phyloP scores from a whole-genome alignment of 2,329 filamentous ascomycete genomes.

The Penicillium italicum region DNA sequence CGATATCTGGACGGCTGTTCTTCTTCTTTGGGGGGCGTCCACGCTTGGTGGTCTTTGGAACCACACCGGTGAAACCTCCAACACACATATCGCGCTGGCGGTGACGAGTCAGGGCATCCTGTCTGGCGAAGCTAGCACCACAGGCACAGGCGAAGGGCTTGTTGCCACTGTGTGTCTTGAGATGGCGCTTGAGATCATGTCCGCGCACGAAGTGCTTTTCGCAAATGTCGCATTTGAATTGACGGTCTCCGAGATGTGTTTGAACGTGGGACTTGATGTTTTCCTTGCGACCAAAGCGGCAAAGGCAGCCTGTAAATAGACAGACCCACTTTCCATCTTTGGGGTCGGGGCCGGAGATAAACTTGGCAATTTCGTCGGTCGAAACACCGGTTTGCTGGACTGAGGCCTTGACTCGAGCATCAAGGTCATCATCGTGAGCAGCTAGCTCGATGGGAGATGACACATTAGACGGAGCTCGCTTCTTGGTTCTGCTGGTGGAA shows the following conservation, averaged over 20 bases:
- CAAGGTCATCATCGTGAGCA: slow-evolving; percentile 49
- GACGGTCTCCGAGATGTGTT: slow-evolving; percentile 92
- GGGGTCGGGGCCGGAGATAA: slow-evolving; percentile 68
- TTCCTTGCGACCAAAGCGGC: slow-evolving; percentile 93
- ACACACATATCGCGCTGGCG: slow-evolving; percentile 95
- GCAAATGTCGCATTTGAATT: slow-evolving; percentile 91
- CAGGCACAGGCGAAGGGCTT: slow-evolving; percentile 95
- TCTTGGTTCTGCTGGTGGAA: slow-evolving; percentile 20
- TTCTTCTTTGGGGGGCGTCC: slow-evolving; percentile 60
- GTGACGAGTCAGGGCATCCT: slow-evolving; percentile 91
- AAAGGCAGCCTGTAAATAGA: slow-evolving; percentile 72
- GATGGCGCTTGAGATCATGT: slow-evolving; percentile 94
- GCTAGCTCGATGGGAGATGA: slow-evolving; percentile 36
- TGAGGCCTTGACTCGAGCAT: slow-evolving; percentile 57
- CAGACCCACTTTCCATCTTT: slow-evolving; percentile 77
- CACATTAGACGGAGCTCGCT: slow-evolving; percentile 18
- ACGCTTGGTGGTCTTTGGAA: slow-evolving; percentile 64
- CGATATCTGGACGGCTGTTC: slow-evolving; percentile 59
- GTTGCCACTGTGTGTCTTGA: slow-evolving; percentile 94
- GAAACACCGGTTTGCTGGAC: slow-evolving; percentile 79
- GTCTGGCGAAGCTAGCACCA: slow-evolving; percentile 88
- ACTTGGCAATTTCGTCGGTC: slow-evolving; percentile 74
- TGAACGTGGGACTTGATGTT: slow-evolving; percentile 99
- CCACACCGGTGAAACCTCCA: slow-evolving; percentile 81
- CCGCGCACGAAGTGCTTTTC: slow-evolving; percentile 94